Conservation (phyloP, 2,329 filamentous ascomycete species). For the Cladophialophora exuberans region DNA sequence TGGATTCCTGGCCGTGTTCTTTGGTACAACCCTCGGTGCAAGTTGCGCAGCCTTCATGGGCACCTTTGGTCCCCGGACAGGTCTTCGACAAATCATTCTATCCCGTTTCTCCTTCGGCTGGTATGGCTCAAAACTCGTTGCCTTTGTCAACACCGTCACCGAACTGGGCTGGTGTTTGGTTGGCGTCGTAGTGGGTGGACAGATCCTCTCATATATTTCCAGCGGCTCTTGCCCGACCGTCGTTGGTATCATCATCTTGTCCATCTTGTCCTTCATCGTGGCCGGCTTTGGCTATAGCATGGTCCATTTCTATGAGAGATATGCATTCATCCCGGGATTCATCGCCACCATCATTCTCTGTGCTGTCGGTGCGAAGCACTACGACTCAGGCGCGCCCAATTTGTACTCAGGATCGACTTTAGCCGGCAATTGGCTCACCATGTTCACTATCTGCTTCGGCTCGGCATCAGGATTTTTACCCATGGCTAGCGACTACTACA, state of each 20-base stretch:
- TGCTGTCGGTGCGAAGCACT: not conserved
- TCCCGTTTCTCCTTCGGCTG: too few species aligned
- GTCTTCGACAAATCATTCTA: too few species aligned
- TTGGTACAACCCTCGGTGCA: too few species aligned
- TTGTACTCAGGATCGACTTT: too few species aligned
- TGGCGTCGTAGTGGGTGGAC: slow-evolving; percentile 46
- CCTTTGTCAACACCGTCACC: slow-evolving; percentile 46
- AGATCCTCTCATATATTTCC: slow-evolving; percentile 46
- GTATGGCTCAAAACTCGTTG: slow-evolving; percentile 46
- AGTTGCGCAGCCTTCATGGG: too few species aligned
- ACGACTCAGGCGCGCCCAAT: not conserved
- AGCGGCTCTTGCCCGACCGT: slow-evolving; percentile 43
- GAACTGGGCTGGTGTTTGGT: slow-evolving; percentile 50
- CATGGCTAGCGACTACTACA: too few species aligned
- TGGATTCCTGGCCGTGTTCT: too few species aligned
- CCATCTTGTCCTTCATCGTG: slow-evolving; percentile 40
- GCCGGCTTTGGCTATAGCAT: slow-evolving; percentile 46
- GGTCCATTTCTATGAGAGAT: slow-evolving; percentile 48
- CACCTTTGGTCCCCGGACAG: too few species aligned
- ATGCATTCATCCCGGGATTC: slow-evolving; percentile 34
- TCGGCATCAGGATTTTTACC: too few species aligned
- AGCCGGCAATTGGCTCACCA: too few species aligned
- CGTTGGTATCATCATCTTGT: slow-evolving; percentile 44
- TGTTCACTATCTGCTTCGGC: too few species aligned
- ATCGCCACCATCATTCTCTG: slow-evolving; percentile 28